phyloP scores from a whole-genome alignment of 2,329 filamentous ascomycete genomes.

The Colletotrichum sp. region DNA sequence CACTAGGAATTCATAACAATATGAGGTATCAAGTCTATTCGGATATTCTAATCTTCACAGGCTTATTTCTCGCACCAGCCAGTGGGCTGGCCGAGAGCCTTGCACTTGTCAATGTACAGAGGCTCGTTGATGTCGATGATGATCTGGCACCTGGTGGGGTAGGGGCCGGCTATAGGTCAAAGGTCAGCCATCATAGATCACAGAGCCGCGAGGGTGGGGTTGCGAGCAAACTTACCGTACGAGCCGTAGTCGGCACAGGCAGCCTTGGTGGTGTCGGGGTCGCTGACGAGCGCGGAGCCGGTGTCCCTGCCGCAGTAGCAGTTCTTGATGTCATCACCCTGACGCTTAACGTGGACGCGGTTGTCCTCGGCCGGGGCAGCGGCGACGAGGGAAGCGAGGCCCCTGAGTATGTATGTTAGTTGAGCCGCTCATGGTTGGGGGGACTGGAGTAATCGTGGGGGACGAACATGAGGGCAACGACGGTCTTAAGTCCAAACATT shows the following conservation, averaged over 20 bases:
- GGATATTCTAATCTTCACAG: neutral
- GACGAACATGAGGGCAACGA: neutral
- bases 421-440: neutral
- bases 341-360: neutral
- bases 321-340: neutral
- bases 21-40: neutral
- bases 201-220: neutral
- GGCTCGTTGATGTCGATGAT: constrained; percentile 1
- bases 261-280: neutral
- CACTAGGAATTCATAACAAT: neutral
- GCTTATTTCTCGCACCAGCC: neutral
- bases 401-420: neutral
- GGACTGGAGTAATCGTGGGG: too few species aligned
- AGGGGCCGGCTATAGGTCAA: neutral
- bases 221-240: neutral
- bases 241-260: neutral
- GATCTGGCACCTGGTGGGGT: neutral
- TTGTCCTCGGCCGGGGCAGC: neutral
- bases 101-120: neutral
- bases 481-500: neutral
- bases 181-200: neutral
- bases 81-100: neutral
- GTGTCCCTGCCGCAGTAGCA: constrained; percentile 1
- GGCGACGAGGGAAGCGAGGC: neutral
- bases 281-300: neutral